Evolutionary conservation across 495 filamentous ascomycete genomes (phyloP), one percentile per base, ranked within the genome.

Genomic region (Amorphotheca resinae): DNA sequence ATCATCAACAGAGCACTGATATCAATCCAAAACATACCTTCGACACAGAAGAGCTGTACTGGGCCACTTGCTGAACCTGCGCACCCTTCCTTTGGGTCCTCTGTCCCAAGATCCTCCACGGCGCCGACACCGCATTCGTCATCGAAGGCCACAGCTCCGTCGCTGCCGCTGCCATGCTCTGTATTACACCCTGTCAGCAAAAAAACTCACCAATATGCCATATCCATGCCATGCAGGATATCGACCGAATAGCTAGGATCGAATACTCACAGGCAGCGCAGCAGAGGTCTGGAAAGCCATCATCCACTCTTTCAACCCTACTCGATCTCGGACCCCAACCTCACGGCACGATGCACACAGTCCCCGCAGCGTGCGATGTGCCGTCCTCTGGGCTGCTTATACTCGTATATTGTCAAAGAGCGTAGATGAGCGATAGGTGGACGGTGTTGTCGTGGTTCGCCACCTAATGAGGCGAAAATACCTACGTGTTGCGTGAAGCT

Each of bases 131-230:
- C 15, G 65, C 58, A 45, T 60, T 66, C 30, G 66, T 61, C 45
- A 77, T 62, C 14, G 71, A 70, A 17, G 74, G 72, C 70, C 68
- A 75, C 46, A 74, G 45, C 32, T 75, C 69, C 37, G 65, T 59
- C 1, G 70, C 67, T 44, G 65, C 65, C 30, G 68, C 65, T 38
- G 65, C 66, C 41, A 75, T 59, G 39, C 56, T 62, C 66, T 71
- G 25, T 5, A 11, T 28, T 5, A 57, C 12, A 56, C 44, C 44
- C 34, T 44, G 26, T 25, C 18, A 26, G 28, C 12, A 5, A 28
- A 28, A 11, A 2, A 21, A 6, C n/a, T 3, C 22, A 32, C n/a
- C 8, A 8, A 9, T 31, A n/a, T n/a, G 21, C 33, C 26, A 31
- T 11, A 22, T 23, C n/a, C n/a, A n/a, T n/a, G n/a, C n/a, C n/a